Conservation (phyloP, 176 grass and related monocot genomes). For the Otatea glauca region DNA sequence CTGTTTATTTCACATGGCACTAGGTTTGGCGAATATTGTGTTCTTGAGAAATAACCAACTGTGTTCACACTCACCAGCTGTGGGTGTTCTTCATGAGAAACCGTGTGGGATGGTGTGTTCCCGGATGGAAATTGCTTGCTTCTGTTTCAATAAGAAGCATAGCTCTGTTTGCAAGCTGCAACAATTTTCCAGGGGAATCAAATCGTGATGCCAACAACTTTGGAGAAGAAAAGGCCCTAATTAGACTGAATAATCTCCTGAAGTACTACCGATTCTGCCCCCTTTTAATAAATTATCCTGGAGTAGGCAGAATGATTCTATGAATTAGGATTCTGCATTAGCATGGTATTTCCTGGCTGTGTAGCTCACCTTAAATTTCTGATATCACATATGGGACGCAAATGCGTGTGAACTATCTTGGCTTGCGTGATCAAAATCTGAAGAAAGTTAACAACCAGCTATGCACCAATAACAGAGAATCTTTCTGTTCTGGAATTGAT, state of each 20-base stretch:
- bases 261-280: background rate
- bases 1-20: slow-evolving; percentile 6
- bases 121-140: slow-evolving; percentile 28
- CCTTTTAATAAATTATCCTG: background rate
- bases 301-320: background rate
- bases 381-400: slow-evolving; percentile 12
- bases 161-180: slow-evolving; percentile 43
- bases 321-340: background rate
- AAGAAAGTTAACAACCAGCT: background rate
- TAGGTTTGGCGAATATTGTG: background rate
- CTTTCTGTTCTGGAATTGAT: background rate
- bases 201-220: slow-evolving; percentile 5
- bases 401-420: background rate
- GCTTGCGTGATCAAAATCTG: background rate
- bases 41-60: background rate
- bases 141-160: slow-evolving; percentile 7
- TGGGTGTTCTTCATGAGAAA: slow-evolving; percentile 36
- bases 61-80: slow-evolving; percentile 8
- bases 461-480: background rate
- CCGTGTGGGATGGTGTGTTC: slow-evolving; percentile 40
- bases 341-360: background rate
- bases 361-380: background rate
- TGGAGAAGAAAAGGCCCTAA: background rate
- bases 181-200: slow-evolving; percentile 13
- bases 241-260: background rate